Conservation (phyloP, 257 asterid species). For the Scutellaria galericulata region DNA sequence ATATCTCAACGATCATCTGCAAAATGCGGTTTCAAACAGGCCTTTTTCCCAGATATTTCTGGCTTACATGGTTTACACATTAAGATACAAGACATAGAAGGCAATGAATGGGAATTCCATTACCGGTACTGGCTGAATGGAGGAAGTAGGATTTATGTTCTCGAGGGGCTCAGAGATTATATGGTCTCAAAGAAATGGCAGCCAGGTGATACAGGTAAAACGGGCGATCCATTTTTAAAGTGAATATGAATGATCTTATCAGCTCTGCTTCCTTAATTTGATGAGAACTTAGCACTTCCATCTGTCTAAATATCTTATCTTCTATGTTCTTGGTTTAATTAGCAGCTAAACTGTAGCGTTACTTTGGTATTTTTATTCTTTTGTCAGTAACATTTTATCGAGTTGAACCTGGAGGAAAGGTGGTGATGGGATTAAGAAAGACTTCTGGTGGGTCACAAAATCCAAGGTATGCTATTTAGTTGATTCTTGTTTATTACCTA, state of each 20-base stretch:
- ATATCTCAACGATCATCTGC: slow-evolving; percentile 3
- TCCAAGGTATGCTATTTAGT: slow-evolving; percentile 32
- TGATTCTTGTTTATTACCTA: neutral
- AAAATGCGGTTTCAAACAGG: slow-evolving; percentile 45
- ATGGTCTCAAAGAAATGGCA: slow-evolving; percentile 69
- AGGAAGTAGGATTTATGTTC: slow-evolving; percentile 63
- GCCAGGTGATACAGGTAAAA: slow-evolving; percentile 73
- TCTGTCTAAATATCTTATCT: neutral
- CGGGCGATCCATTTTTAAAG: neutral
- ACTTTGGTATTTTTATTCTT: neutral
- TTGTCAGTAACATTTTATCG: slow-evolving; percentile 67
- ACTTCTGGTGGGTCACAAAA: slow-evolving; percentile 37
- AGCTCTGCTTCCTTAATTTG: neutral
- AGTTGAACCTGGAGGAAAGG: slow-evolving; percentile 65
- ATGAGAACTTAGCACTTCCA: neutral
- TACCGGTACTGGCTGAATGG: slow-evolving; percentile 62
- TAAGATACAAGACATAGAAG: slow-evolving; percentile 67
- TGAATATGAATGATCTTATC: neutral
- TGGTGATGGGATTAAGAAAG: slow-evolving; percentile 70
- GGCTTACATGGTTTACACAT: slow-evolving; percentile 56
- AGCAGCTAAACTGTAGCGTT: neutral
- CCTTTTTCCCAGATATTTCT: slow-evolving; percentile 67
- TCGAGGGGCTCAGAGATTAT: slow-evolving; percentile 74
- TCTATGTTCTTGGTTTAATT: slow-evolving; percentile 8
- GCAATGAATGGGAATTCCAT: slow-evolving; percentile 67